A percentile compares a stretch with the other conserved stretches of the same genome.
phyloP scores from a whole-genome alignment of 2,329 filamentous ascomycete species.

The Ceratocystis ficicola region DNA sequence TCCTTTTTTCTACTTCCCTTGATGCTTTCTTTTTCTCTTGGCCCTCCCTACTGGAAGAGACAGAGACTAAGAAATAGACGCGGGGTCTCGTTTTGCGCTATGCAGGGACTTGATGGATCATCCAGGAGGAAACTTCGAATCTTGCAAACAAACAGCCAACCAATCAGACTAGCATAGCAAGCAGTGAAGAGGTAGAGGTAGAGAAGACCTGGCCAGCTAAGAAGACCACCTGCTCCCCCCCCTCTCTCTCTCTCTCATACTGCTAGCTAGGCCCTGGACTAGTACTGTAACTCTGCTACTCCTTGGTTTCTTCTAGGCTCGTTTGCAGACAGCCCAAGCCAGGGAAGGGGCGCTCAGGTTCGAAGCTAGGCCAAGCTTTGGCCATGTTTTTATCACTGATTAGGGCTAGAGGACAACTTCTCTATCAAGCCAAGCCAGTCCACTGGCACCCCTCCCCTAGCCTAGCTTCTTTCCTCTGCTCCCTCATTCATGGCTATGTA shows the following conservation, averaged over 20 bases:
- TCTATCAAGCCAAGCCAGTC: too few relatives aligned
- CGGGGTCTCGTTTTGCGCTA: too few relatives aligned
- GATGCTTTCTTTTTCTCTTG: background rate
- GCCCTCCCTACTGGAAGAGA: background rate
- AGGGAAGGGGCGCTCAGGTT: background rate
- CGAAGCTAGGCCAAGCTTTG: conserved; percentile 2
- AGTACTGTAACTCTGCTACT: background rate
- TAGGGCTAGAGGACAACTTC: background rate
- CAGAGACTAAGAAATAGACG: too few relatives aligned
- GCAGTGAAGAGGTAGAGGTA: too few relatives aligned
- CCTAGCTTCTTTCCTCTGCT: background rate
- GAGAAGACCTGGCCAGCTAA: too few relatives aligned
- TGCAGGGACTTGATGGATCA: too few relatives aligned
- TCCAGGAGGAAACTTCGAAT: background rate
- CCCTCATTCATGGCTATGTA: background rate
- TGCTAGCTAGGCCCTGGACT: background rate
- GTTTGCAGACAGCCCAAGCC: background rate
- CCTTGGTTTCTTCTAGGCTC: background rate
- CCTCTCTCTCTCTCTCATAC: too few relatives aligned
- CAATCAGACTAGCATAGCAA: too few relatives aligned
- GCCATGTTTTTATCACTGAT: conserved; percentile 4
- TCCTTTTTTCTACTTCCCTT: background rate
- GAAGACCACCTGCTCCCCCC: too few relatives aligned
- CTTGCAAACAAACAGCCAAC: background rate
- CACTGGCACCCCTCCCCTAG: background rate